These are phyloP conservation scores for Scedosporium boydii DNA, from an alignment of 2,329 filamentous ascomycete genomes.

Conservation along the genomic window DNA sequence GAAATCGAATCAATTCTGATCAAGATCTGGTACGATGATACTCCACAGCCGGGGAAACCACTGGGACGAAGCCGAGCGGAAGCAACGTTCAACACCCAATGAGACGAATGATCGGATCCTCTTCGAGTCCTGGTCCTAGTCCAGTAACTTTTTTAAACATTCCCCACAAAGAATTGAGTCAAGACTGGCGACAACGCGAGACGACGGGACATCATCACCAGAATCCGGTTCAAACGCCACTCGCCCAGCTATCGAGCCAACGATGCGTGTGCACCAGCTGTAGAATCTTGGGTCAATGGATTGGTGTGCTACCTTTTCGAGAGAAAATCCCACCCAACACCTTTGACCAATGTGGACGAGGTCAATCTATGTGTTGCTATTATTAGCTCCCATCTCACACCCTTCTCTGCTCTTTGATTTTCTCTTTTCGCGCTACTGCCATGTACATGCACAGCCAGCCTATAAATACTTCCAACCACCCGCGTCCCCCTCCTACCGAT, in stretches of 20 bases:
- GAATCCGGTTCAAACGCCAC: not conserved
- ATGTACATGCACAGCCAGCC: not conserved
- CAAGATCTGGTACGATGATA: too few species aligned
- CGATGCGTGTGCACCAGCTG: too few species aligned
- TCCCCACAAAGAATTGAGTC: not conserved
- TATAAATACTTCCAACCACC: not conserved
- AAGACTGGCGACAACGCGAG: not conserved
- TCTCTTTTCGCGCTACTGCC: not conserved
- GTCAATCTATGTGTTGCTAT: not conserved
- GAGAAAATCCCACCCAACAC: not conserved
- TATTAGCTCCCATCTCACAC: not conserved
- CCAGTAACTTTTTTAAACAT: not conserved
- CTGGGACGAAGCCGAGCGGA: too few species aligned
- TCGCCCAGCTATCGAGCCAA: too few species aligned
- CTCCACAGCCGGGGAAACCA: too few species aligned
- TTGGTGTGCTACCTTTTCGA: too few species aligned
- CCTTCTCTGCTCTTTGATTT: not conserved
- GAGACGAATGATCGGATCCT: too few species aligned
- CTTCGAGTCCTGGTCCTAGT: not conserved
- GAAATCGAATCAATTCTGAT: too few species aligned
- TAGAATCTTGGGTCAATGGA: too few species aligned
- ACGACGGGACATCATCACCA: not conserved
- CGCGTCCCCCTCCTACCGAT: not conserved
- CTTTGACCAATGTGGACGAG: not conserved
- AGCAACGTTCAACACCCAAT: too few species aligned